Conservation (phyloP, 306 rosid species). For the Gynostemma pentaphyllum region DNA sequence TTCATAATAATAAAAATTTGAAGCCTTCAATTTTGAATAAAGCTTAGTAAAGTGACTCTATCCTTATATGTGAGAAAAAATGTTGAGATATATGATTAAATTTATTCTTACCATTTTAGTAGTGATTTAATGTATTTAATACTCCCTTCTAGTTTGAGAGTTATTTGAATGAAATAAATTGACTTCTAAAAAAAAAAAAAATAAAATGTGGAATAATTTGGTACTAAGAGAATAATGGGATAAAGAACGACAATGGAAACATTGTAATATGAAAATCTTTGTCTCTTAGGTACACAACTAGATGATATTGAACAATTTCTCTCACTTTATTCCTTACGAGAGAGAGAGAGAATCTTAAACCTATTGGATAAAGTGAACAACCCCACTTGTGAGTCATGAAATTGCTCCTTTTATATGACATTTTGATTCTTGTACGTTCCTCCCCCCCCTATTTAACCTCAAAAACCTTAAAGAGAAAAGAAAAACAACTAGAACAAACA, state of each 20-base stretch:
- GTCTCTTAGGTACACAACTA: constrained; percentile 6
- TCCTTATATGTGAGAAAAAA: too few relatives aligned
- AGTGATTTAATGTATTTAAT: too few relatives aligned
- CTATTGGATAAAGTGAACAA: not conserved
- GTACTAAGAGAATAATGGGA: not conserved
- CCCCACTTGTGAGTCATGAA: constrained; percentile 7
- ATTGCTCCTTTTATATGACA: not conserved
- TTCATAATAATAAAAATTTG: too few relatives aligned
- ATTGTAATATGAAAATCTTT: constrained; percentile 3
- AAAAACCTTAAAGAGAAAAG: not conserved
- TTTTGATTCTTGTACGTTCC: not conserved
- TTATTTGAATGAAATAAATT: too few relatives aligned
- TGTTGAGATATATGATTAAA: too few relatives aligned
- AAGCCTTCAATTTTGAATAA: too few relatives aligned
- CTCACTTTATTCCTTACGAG: not conserved
- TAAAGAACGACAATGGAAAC: constrained; percentile 6
- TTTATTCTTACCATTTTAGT: too few relatives aligned
- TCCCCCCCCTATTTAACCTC: not conserved
- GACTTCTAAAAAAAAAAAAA: too few relatives aligned
- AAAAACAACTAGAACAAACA: not conserved
- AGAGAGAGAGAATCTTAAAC: not conserved
- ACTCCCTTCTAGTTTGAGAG: not conserved
- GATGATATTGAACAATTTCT: not conserved
- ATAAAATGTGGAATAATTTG: not conserved
- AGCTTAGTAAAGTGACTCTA: too few relatives aligned